These are phyloP conservation scores for Schrenkiella parvula DNA, from an alignment of 345 rosid genomes.

Conservation along the genomic window DNA sequence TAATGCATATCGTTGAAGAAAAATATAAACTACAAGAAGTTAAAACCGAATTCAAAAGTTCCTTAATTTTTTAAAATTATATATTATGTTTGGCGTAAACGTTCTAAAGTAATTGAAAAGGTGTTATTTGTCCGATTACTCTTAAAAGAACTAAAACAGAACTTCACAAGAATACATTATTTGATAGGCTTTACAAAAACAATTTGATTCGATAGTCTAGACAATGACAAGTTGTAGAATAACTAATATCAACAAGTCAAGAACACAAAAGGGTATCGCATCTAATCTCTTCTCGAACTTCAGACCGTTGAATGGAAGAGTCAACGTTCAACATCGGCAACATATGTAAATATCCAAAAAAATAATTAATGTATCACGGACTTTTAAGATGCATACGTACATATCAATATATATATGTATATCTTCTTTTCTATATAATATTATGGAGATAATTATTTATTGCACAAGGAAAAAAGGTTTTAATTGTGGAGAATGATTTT, in stretches of 20 bases:
- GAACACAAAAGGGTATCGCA: neutral
- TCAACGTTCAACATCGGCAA: constrained; percentile 24
- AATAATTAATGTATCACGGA: neutral
- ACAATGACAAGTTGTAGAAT: neutral
- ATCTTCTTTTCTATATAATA: no score
- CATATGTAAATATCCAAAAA: neutral
- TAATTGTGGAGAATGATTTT: no score
- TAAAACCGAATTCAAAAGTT: neutral
- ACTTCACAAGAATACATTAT: neutral
- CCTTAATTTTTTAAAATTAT: neutral
- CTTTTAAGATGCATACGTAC: neutral
- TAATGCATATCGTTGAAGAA: no score
- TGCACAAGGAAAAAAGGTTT: no score
- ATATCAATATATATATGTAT: no score
- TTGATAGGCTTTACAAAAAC: neutral
- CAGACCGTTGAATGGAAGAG: constrained; percentile 6
- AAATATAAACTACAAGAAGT: no score
- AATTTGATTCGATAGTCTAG: neutral
- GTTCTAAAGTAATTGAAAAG: neutral
- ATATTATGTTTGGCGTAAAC: neutral
- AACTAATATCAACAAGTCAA: neutral
- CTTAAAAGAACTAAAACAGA: neutral
- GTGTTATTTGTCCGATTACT: neutral
- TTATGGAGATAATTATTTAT: no score
- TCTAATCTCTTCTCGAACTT: neutral